These are phyloP conservation scores for Fusarium floridanum DNA, from an alignment of 2,329 filamentous ascomycete species.

Conservation along the genomic window DNA sequence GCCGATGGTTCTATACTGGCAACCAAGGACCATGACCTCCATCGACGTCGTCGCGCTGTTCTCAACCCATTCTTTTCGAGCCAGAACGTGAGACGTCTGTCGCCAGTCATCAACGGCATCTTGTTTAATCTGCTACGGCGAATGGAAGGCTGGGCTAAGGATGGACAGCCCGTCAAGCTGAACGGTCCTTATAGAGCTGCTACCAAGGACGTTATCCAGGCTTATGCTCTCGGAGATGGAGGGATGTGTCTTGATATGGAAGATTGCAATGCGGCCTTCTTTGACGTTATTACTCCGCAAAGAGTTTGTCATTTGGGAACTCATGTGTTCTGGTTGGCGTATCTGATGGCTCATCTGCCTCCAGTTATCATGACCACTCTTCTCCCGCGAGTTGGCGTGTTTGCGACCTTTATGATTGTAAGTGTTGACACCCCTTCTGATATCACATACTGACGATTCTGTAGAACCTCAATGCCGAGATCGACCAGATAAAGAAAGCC, in stretches of 20 bases:
- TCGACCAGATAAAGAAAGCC: constrained; percentile 20
- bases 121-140: constrained; percentile 12
- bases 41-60: constrained; percentile 35
- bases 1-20: constrained; percentile 24
- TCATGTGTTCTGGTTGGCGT: constrained; percentile 41
- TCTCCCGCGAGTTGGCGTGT: constrained; percentile 18
- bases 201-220: constrained; percentile 38
- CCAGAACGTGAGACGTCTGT: constrained; percentile 29
- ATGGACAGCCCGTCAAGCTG: constrained; percentile 8
- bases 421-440: accelerated
- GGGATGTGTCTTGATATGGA: constrained; percentile 47
- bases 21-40: constrained; percentile 43
- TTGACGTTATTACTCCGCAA: constrained; percentile 36
- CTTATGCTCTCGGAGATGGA: constrained; percentile 39
- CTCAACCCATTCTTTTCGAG: constrained; percentile 44
- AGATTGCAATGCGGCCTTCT: constrained; percentile 47
- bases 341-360: constrained; percentile 35
- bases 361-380: constrained; percentile 37
- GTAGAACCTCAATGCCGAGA: constrained; percentile 16
- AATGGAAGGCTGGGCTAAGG: constrained; percentile 22
- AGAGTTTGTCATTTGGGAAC: constrained; percentile 35
- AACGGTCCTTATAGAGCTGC: constrained; percentile 23
- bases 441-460: neutral
- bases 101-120: constrained; percentile 27
- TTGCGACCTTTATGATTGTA: constrained; percentile 16